These are phyloP conservation scores for Klebsormidium nitens DNA, from an alignment of 139 green algal genomes.

Conservation along the genomic window DNA sequence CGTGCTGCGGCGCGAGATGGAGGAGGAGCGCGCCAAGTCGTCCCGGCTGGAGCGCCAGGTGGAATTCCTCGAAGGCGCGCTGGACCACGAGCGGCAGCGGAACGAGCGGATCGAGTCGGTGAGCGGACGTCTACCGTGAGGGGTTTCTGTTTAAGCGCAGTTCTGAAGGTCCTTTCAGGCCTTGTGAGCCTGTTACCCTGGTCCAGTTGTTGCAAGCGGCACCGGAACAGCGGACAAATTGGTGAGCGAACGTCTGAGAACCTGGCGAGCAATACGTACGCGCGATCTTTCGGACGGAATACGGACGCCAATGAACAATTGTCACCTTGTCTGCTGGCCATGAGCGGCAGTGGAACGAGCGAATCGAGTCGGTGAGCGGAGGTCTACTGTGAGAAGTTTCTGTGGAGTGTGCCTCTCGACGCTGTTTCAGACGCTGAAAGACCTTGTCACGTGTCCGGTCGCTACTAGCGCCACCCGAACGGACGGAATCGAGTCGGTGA, in stretches of 20 bases:
- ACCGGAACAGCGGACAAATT: background rate
- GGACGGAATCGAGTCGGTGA: background rate
- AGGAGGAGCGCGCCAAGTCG: background rate
- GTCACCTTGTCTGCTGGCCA: too few species aligned
- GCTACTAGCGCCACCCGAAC: background rate
- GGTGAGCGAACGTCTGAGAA: too few species aligned
- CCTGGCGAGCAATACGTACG: too few species aligned
- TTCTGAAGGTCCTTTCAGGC: background rate
- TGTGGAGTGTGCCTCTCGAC: too few species aligned
- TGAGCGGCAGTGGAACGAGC: background rate
- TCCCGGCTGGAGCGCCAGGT: background rate
- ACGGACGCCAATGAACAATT: too few species aligned
- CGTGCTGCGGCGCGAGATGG: background rate
- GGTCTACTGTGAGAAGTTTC: too few species aligned
- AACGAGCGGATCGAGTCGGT: background rate
- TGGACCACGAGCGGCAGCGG: background rate
- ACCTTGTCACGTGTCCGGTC: background rate
- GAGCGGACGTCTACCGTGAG: background rate
- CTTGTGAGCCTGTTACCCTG: background rate
- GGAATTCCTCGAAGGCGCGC: background rate
- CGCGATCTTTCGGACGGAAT: too few species aligned
- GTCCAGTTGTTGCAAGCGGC: background rate
- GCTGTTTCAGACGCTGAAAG: background rate
- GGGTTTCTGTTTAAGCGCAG: too few species aligned
- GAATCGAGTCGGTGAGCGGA: background rate